These are phyloP conservation scores for Cyberlindnera mycetangii DNA, from an alignment of 805 yeast species.

Conservation along the genomic window DNA sequence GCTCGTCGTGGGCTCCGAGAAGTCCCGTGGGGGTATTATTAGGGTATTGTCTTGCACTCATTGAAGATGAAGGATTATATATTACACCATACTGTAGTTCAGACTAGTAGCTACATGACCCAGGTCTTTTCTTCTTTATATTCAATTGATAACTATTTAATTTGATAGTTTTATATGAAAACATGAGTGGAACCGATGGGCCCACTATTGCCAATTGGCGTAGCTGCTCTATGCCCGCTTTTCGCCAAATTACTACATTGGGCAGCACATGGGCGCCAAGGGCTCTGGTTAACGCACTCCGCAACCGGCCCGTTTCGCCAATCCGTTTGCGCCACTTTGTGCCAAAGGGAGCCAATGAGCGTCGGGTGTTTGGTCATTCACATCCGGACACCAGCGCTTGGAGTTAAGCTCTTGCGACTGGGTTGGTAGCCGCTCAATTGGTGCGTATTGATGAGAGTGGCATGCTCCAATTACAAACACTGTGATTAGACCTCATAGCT, in stretches of 20 bases:
- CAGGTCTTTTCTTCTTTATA: no score
- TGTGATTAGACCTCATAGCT: no score
- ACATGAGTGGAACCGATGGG: not conserved
- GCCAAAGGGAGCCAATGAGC: slow-evolving; percentile 15
- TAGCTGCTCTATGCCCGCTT: not conserved
- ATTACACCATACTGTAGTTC: no score
- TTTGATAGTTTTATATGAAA: no score
- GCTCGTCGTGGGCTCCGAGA: slow-evolving; percentile 3
- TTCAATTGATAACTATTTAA: no score
- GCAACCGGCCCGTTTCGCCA: not conserved
- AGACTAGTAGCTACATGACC: no score
- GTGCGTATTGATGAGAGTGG: no score
- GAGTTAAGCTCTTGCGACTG: not conserved
- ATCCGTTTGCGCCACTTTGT: not conserved
- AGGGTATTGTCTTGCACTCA: not conserved
- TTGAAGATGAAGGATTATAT: not conserved
- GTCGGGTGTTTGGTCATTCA: slow-evolving; percentile 16
- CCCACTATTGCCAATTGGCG: not conserved
- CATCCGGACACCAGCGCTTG: not conserved
- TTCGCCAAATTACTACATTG: not conserved
- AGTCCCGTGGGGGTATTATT: not conserved
- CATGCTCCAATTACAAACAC: no score
- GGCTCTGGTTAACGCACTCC: not conserved
- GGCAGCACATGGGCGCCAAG: not conserved
- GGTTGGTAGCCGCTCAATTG: no score